Base-by-base conservation (phyloP, 257 asterid species). In the Lycium barbarum region DNA sequence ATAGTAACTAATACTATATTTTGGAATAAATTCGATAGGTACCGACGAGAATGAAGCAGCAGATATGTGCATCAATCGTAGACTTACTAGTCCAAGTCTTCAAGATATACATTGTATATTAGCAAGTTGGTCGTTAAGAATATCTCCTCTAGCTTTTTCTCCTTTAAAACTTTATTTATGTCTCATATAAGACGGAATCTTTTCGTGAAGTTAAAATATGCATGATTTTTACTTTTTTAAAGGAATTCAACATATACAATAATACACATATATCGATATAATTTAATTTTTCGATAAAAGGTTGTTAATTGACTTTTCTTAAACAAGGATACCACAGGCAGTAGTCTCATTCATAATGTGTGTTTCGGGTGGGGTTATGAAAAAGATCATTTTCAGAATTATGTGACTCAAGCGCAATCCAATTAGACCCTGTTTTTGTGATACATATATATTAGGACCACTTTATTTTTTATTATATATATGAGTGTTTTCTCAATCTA, bases 1-100 rank as follows among this genome's bases (percentile, higher is more conserved):
- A 26, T 26, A 26, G 33, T 26, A 26, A 26, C 33, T 26, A 26
- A 26, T 26, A n/a, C n/a, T n/a, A 18, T 4, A 59, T 59, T 17
- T 59, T 18, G 82, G 82, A 51, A 76, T 26, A 76, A 76, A 76
- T 76, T 26, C 20, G 47, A 74, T 45, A 51, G 63, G 47, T 47
- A 74, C 45, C 14, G 43, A 76, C 82, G 51, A 76, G 47, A 76
- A 76, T 76, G 38, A 76, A 51, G 26, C 18, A 47, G 57, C 61
- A 73, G 17, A 73, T 11, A 73, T 72, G 5, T 45, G 18, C 38
- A 47, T 20, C 8, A 51, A 14, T 49, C 14, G 82, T 33, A 9
- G 63, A 76, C 63, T 76, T 76, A 51, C 47, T 22, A 14, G 14
- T 51, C 63, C 38, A 51, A 26, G 82, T 76, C 82, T 51, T 51